phyloP scores from a whole-genome alignment of 169 alveolate genomes.

The Eimeria sp. region DNA sequence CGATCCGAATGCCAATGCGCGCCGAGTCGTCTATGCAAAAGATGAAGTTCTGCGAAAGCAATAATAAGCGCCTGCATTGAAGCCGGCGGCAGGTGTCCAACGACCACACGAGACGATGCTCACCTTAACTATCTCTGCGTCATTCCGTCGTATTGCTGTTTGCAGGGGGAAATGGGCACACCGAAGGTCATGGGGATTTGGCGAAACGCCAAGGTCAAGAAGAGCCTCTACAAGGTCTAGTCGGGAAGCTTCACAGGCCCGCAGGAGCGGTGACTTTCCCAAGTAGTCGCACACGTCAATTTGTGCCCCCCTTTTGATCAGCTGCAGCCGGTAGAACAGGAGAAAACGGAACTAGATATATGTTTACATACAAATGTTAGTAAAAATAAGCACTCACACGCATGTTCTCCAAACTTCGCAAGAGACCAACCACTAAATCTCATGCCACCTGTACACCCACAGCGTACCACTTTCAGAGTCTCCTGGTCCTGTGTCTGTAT shows the following conservation, averaged over 20 bases:
- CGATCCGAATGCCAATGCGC: not conserved
- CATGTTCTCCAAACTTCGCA: not conserved
- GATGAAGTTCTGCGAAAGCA: not conserved
- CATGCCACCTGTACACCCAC: not conserved
- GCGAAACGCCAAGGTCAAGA: conserved; percentile 86
- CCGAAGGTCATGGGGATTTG: conserved; percentile 84
- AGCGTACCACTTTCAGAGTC: conserved; percentile 86
- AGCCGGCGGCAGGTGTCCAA: not conserved
- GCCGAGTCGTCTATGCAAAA: not conserved
- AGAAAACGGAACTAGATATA: not conserved
- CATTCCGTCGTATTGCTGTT: conserved; percentile 80
- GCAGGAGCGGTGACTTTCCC: conserved; percentile 92
- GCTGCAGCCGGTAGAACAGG: conserved; percentile 25
- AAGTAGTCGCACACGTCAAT: conserved; percentile 92
- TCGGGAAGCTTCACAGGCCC: conserved; percentile 91
- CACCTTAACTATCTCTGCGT: conserved; percentile 76
- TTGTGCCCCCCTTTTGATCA: conserved; percentile 92
- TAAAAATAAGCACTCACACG: not conserved
- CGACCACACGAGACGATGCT: not conserved
- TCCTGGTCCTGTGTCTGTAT: conserved; percentile 89
- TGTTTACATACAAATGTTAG: not conserved
- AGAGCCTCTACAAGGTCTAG: conserved; percentile 88
- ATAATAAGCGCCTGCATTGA: not conserved
- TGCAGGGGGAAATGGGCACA: conserved; percentile 82
- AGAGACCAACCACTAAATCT: not conserved